Percentiles rank a stretch among this genome's conserved stretches.
Evolutionary conservation across 208 protist genomes (phyloP).

Genomic region (Trypanosoma mega): DNA sequence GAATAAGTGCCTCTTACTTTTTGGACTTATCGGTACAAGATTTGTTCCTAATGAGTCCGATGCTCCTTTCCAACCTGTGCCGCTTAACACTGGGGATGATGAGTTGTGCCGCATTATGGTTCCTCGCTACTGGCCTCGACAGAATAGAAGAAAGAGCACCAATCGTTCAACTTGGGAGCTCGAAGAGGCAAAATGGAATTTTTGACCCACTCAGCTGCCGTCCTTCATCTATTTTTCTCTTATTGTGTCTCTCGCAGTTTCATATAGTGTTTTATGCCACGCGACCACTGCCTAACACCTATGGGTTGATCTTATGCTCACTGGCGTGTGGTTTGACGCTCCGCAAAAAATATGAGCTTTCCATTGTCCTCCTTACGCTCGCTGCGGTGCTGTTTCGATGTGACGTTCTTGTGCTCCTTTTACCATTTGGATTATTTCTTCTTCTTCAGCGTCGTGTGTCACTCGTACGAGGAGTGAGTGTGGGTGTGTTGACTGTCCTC

Average conservation of each 20-base stretch:
- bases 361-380: conserved; percentile 29
- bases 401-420: conserved; percentile 76
- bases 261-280: conserved; percentile 91
- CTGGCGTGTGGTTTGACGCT: conserved; percentile 51
- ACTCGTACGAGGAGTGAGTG: conserved; percentile 10
- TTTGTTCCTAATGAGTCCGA: conserved; percentile 6
- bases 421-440: conserved; percentile 41
- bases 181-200: neutral
- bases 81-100: conserved; percentile 29
- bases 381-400: conserved; percentile 71
- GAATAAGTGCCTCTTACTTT: no score
- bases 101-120: conserved; percentile 27
- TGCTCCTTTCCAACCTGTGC: conserved; percentile 34
- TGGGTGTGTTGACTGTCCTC: conserved; percentile 26
- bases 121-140: conserved; percentile 18
- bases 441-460: conserved; percentile 15
- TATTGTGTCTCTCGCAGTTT: conserved; percentile 75
- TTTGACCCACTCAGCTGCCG: no score
- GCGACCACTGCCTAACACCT: conserved; percentile 91
- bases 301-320: conserved; percentile 59
- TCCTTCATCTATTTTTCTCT: conserved; percentile 31
- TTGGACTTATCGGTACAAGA: conserved; percentile 20
- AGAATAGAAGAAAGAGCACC: neutral
- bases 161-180: neutral
- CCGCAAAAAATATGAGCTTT: conserved; percentile 15